Base-by-base conservation (phyloP, 2,329 filamentous ascomycete genomes). In the Aaosphaeria arxii region DNA sequence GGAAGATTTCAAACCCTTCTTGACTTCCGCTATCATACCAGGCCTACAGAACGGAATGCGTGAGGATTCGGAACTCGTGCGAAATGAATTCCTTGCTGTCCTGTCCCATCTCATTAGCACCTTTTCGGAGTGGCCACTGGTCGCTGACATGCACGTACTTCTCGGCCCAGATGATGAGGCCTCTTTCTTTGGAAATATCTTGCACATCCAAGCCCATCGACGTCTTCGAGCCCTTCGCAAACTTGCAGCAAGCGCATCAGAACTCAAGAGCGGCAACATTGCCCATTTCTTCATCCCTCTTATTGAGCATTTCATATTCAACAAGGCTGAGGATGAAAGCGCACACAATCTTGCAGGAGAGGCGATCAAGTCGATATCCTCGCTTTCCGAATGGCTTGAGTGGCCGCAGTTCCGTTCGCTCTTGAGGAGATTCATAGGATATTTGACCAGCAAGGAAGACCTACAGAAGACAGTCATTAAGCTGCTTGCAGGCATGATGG, bases 281-380 rank as follows among this genome's bases (percentile, higher is more conserved):
- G 85, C 86, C 49, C 86, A 92, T 13, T 88, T 96, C 62, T 89
- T 97, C 64, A 82, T 99, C 38, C 95, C 94, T 1, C 77, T 99
- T 17, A 78, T 97, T 7, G 94, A 99, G 64, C 91, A 96, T 65
- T 97, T 96, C 63, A 86, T 96, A 28, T 92, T 96, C 63, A 87
- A 91, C 49, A 84, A 87, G 50, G 83, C 82, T 4, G 88, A 90
- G 42, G 90, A 96, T 65, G 91, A 84, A 51, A 76, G 74, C 42
- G 78, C 90, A 33, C 88, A 95, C 57, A 92, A 91, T 43, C 77
- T 97, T 45, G 86, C 90, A 43, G 90, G 91, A 11, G 90, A 96
- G 68, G 86, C 92, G 5, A 87, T 91, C n/a, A 82, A 79, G 7
- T 87, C 91, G 0, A 86, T 99, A 50, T 86, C 88, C 2, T 78